Conservation (phyloP, 371 early-diverging fungal species). For the Apophysomyces elegans region DNA sequence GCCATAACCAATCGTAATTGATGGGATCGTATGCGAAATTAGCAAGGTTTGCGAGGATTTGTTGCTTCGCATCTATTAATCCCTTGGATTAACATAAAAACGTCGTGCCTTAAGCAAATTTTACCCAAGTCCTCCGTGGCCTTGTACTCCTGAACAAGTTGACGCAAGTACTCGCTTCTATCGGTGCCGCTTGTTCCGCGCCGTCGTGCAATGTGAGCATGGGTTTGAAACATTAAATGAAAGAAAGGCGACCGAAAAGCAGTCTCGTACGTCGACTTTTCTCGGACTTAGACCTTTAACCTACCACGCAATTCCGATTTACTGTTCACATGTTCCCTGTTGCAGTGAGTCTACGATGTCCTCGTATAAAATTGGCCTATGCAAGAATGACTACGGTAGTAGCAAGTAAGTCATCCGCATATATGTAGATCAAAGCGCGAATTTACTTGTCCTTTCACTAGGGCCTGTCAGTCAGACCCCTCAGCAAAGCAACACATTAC, state of each 20-base stretch:
- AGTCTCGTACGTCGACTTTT: neutral
- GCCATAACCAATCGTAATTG: conserved; percentile 54
- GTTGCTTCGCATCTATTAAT: conserved; percentile 49
- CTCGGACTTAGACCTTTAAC: too few species aligned
- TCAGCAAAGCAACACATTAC: neutral
- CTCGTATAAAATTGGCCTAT: neutral
- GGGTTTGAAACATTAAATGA: neutral
- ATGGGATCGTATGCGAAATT: conserved; percentile 70
- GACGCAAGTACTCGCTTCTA: conserved; percentile 10
- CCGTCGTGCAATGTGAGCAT: conserved; percentile 2
- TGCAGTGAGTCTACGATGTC: neutral
- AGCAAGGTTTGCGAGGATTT: conserved; percentile 61
- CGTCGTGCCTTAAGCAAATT: neutral
- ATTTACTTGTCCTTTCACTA: neutral
- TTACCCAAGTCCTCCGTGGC: conserved; percentile 5
- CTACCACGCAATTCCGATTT: too few species aligned
- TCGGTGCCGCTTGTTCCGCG: conserved; percentile 6
- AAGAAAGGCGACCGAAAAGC: neutral
- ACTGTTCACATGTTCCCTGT: neutral
- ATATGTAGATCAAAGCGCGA: neutral
- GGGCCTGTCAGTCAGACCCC: neutral
- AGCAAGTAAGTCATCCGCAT: too few species aligned
- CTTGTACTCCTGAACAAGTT: conserved; percentile 9
- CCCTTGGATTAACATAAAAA: neutral
- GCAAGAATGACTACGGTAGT: neutral